Conservation (phyloP, 2,329 filamentous ascomycete genomes). For the Cladosporium austrohemisphaericum region DNA sequence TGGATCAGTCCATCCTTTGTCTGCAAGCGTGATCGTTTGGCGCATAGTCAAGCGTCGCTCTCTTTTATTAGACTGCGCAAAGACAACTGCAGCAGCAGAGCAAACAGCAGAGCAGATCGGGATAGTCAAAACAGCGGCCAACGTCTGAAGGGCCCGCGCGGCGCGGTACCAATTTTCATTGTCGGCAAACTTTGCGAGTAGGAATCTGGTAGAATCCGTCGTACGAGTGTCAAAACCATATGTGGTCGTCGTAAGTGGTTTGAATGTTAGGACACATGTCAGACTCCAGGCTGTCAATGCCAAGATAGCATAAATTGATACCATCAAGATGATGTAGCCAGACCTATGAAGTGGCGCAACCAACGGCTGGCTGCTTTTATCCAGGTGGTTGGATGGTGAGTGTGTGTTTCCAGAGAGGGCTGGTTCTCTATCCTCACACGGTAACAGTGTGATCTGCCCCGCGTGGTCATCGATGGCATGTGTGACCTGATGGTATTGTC, state of each 20-base stretch:
- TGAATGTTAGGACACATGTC: background rate
- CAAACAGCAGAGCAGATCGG: background rate
- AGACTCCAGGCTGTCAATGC: background rate
- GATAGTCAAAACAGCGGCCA: constrained; percentile 6
- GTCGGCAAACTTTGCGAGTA: background rate
- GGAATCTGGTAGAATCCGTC: no score
- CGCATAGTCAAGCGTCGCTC: background rate
- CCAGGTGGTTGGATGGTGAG: no score
- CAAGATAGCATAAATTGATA: background rate
- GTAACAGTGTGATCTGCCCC: no score
- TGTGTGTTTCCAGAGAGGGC: no score
- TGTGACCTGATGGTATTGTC: no score
- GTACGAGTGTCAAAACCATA: no score
- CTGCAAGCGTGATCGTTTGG: background rate
- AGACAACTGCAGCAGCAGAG: background rate
- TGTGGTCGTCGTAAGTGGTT: background rate
- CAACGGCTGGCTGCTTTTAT: no score
- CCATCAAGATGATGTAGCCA: background rate
- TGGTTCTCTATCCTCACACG: no score
- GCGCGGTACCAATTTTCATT: background rate
- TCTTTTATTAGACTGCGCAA: background rate
- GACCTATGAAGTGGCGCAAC: background rate
- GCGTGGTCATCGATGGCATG: no score
- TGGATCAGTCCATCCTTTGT: background rate
- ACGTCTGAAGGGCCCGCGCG: constrained; percentile 1